Conservation (phyloP, 352 stramenopile genomes). For the Saprolegnia parasitica region DNA sequence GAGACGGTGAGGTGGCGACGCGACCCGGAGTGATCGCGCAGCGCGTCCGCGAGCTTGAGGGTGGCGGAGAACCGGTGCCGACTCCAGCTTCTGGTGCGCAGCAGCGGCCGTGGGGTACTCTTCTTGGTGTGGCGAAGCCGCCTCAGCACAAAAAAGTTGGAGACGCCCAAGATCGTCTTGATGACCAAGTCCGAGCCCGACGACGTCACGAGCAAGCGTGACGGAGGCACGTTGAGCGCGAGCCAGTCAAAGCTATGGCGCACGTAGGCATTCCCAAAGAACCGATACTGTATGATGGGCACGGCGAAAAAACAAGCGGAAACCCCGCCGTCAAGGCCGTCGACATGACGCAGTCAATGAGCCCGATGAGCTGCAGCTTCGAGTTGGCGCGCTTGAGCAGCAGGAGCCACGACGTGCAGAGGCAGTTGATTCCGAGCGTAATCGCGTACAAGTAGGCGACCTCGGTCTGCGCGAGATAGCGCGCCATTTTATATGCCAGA, state of each 20-base stretch:
- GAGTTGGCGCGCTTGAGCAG: not conserved
- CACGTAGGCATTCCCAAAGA: not conserved
- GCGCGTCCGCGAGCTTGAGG: too few relatives aligned
- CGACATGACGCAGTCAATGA: slow-evolving; percentile 1
- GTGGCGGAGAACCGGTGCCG: too few relatives aligned
- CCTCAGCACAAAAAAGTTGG: not conserved
- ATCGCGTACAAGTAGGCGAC: not conserved
- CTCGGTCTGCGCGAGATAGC: not conserved
- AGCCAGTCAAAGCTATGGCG: not conserved
- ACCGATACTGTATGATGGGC: not conserved
- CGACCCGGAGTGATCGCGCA: too few relatives aligned
- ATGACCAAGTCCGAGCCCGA: not conserved
- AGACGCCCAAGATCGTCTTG: not conserved
- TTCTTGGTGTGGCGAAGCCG: not conserved
- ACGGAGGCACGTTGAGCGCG: not conserved
- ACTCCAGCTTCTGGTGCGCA: too few relatives aligned
- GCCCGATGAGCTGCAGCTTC: not conserved
- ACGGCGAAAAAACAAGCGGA: slow-evolving; percentile 4
- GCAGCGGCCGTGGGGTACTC: not conserved
- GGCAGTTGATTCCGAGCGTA: not conserved
- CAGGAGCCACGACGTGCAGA: slow-evolving; percentile 11
- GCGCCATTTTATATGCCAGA: slow-evolving; percentile 7
- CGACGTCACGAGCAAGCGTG: slow-evolving; percentile 7
- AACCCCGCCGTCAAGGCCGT: not conserved
- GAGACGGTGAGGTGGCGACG: too few relatives aligned